Conservation (phyloP, 1,284 basidiomycete species). For the Veloporphyrellus conicus region DNA sequence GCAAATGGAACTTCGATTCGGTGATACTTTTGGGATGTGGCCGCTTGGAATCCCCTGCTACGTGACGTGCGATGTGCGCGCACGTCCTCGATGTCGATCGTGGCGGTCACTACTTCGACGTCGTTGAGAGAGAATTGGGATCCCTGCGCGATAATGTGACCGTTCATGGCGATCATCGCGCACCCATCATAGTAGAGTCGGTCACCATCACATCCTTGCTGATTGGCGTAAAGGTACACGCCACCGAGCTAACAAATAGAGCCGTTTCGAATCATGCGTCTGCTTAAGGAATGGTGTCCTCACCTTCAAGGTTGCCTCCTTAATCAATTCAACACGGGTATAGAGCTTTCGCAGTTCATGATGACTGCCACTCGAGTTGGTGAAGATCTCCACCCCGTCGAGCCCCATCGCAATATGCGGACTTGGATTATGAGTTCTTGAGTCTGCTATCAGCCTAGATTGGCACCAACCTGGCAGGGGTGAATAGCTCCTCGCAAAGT, state of each 20-base stretch:
- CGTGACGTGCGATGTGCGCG: slow-evolving; percentile 79
- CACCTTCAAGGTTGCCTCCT: slow-evolving; percentile 94
- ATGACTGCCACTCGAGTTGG: slow-evolving; percentile 95
- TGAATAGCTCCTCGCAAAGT: slow-evolving; percentile 96
- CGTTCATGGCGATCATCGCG: slow-evolving; percentile 93
- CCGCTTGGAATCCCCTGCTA: slow-evolving; percentile 88
- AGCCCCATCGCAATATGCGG: slow-evolving; percentile 97
- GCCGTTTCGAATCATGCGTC: not conserved
- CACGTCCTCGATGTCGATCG: slow-evolving; percentile 92
- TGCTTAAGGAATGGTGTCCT: not conserved
- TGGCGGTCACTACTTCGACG: slow-evolving; percentile 93
- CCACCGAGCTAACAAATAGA: slow-evolving; percentile 72
- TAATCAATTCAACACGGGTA: slow-evolving; percentile 89
- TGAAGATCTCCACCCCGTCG: slow-evolving; percentile 97
- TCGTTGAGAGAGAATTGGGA: slow-evolving; percentile 94
- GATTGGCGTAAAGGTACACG: slow-evolving; percentile 96
- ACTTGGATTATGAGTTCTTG: slow-evolving; percentile 31
- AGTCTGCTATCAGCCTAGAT: not conserved
- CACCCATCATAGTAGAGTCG: slow-evolving; percentile 97
- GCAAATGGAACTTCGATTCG: slow-evolving; percentile 77
- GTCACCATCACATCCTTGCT: slow-evolving; percentile 98
- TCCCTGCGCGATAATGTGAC: slow-evolving; percentile 88
- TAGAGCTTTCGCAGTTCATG: slow-evolving; percentile 95
- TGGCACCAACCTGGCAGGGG: slow-evolving; percentile 74
- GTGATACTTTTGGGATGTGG: slow-evolving; percentile 66